These are phyloP conservation scores for Ceratobasidium sp. DNA, from an alignment of 1,284 basidiomycete species.

Conservation along the genomic window DNA sequence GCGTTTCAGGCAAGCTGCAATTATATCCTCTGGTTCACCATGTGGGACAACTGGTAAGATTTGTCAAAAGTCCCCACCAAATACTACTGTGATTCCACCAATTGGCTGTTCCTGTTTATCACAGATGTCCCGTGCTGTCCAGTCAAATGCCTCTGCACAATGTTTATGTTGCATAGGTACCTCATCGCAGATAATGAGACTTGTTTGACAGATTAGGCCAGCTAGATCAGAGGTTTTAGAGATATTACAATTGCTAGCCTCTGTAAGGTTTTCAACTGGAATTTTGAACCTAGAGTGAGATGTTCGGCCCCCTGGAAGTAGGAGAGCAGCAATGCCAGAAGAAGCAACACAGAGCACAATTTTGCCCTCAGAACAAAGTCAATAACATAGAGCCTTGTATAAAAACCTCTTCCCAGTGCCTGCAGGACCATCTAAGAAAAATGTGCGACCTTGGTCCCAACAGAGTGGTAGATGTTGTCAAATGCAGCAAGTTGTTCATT, in stretches of 20 bases:
- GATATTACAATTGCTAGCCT: constrained; percentile 45
- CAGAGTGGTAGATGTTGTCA: constrained; percentile 49
- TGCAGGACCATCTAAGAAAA: constrained; percentile 58
- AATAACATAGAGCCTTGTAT: constrained; percentile 53
- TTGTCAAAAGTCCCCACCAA: constrained; percentile 57
- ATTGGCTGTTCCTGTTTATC: constrained; percentile 47
- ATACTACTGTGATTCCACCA: constrained; percentile 53
- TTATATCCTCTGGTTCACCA: constrained; percentile 51
- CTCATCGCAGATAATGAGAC: constrained; percentile 55
- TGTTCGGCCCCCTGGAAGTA: constrained; percentile 55
- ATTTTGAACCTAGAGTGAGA: constrained; percentile 57
- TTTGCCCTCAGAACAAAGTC: constrained; percentile 45
- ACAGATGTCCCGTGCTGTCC: constrained; percentile 48
- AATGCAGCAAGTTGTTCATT: constrained; percentile 51
- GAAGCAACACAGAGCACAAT: constrained; percentile 58
- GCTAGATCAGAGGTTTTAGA: constrained; percentile 45
- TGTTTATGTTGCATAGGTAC: constrained; percentile 50
- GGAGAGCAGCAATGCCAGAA: constrained; percentile 57
- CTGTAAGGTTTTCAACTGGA: constrained; percentile 50
- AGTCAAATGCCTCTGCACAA: constrained; percentile 51
- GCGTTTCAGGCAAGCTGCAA: constrained; percentile 49
- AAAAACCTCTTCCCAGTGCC: constrained; percentile 62
- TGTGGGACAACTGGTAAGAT: constrained; percentile 53
- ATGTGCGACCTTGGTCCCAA: constrained; percentile 47
- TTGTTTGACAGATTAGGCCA: constrained; percentile 47